phyloP scores from a whole-genome alignment of 2,329 filamentous ascomycete species.

The Pestalotiopsis fici region DNA sequence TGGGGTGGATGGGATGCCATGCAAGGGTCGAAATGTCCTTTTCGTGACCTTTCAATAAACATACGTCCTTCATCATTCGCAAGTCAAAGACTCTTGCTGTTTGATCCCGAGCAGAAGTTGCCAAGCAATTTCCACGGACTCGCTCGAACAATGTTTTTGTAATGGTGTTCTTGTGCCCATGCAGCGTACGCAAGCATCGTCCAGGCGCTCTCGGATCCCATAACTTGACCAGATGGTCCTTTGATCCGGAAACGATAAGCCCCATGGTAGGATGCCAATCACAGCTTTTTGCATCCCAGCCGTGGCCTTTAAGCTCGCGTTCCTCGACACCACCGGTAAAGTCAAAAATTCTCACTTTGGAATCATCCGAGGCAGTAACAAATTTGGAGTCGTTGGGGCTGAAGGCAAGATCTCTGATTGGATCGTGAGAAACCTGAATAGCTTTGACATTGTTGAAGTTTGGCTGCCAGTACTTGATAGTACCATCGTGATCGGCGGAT shows the following conservation, averaged over 20 bases:
- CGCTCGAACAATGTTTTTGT: conserved; percentile 91
- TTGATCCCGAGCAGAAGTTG: conserved; percentile 90
- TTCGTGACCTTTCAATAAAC: conserved; percentile 89
- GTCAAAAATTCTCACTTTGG: conserved; percentile 91
- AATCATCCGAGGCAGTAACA: conserved; percentile 93
- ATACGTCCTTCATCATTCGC: conserved; percentile 97
- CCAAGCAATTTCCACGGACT: conserved; percentile 79
- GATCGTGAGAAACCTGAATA: conserved; percentile 86
- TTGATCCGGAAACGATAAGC: conserved; percentile 90
- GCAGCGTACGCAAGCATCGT: conserved; percentile 87
- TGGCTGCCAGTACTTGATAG: conserved; percentile 98
- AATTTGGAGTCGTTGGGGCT: conserved; percentile 95
- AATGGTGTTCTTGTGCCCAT: conserved; percentile 97
- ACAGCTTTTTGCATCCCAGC: conserved; percentile 95
- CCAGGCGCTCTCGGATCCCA: conserved; percentile 90
- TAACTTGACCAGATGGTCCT: conserved; percentile 95
- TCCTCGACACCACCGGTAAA: conserved; percentile 87
- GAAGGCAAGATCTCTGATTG: conserved; percentile 89
- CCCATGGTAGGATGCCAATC: conserved; percentile 98
- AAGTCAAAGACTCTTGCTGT: conserved; percentile 93
- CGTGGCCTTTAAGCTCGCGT: conserved; percentile 84
- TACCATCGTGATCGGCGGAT: conserved; percentile 90
- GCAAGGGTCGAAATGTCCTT: conserved; percentile 91
- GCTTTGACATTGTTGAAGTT: conserved; percentile 99
- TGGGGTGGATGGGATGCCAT: conserved; percentile 92